Evolutionary conservation across 2,329 filamentous ascomycete genomes (phyloP).

Genomic region (Didymella segeticola): DNA sequence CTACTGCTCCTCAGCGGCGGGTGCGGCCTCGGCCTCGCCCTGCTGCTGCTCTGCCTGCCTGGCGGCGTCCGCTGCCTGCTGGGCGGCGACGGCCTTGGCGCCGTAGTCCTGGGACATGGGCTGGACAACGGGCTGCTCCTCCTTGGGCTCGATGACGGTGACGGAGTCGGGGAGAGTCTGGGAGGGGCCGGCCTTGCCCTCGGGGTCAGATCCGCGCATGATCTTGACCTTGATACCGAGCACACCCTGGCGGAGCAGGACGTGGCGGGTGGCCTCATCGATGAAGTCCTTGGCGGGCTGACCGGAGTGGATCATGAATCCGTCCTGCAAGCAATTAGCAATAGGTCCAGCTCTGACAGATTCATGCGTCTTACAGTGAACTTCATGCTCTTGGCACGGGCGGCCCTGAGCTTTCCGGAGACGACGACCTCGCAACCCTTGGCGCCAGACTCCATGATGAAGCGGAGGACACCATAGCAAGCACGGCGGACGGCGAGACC

Average conservation of each 20-base stretch:
- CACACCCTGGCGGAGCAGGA: constrained; percentile 99
- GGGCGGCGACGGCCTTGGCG: constrained; percentile 79
- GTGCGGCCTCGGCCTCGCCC: constrained; percentile 55
- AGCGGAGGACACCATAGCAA: constrained; percentile 99
- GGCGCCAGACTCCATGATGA: constrained; percentile 99
- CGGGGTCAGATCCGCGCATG: constrained; percentile 99
- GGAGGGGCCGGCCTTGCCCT: constrained; percentile 97
- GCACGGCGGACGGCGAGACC: constrained; percentile 97
- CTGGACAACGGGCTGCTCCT: constrained; percentile 94
- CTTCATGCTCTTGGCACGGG: constrained; percentile 99
- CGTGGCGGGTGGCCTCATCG: constrained; percentile 97
- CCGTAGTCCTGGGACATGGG: constrained; percentile 99
- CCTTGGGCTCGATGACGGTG: constrained; percentile 99
- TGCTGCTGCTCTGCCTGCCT: constrained; percentile 65
- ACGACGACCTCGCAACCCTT: constrained; percentile 99
- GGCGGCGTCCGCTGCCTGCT: constrained; percentile 70
- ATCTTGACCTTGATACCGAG: constrained; percentile 99
- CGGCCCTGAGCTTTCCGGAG: constrained; percentile 97
- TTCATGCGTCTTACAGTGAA: constrained; percentile 78
- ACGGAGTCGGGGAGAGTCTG: constrained; percentile 98
- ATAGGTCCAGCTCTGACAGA: background rate
- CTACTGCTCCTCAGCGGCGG: constrained; percentile 44
- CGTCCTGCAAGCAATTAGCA: constrained; percentile 64
- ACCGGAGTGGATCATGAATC: constrained; percentile 99
- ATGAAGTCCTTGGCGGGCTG: constrained; percentile 99